phyloP scores from a whole-genome alignment of 208 protist species.

The Strigomonas culicis region DNA sequence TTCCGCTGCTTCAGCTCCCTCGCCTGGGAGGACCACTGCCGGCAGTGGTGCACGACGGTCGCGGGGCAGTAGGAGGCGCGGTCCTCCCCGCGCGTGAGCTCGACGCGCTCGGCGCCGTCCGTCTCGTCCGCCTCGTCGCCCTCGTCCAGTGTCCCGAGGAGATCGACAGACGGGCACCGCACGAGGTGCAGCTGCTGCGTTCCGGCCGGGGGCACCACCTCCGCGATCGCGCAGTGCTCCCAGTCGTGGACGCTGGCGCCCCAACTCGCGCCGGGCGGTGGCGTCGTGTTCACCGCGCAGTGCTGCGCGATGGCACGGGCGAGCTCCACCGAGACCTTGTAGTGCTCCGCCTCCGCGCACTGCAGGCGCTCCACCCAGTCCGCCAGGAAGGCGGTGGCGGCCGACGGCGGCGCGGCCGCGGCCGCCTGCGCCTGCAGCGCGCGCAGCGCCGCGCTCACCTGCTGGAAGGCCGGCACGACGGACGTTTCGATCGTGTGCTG shows the following conservation, averaged over 20 bases:
- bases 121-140: constrained; percentile 11
- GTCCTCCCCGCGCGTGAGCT: not conserved
- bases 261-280: not conserved
- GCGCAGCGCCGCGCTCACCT: constrained; percentile 6
- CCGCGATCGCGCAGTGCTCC: constrained; percentile 28
- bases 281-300: constrained; percentile 17
- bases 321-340: constrained; percentile 26
- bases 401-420: not conserved
- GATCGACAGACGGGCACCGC: constrained; percentile 25
- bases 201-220: constrained; percentile 20
- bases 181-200: constrained; percentile 41
- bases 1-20: constrained; percentile 18
- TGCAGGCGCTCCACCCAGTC: constrained; percentile 38
- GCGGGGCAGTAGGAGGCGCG: constrained; percentile 22
- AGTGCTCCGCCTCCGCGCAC: constrained; percentile 35
- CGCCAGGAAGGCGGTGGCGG: constrained; percentile 16
- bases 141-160: constrained; percentile 19
- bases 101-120: constrained; percentile 12
- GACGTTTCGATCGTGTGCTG: constrained; percentile 31
- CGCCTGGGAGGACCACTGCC: constrained; percentile 20
- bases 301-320: constrained; percentile 25
- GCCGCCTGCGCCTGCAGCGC: constrained; percentile 7
- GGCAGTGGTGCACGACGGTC: constrained; percentile 23
- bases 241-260: constrained; percentile 39
- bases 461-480: constrained; percentile 54